phyloP scores from a whole-genome alignment of 164 flowering plant genomes.

The Amborella trichopoda region DNA sequence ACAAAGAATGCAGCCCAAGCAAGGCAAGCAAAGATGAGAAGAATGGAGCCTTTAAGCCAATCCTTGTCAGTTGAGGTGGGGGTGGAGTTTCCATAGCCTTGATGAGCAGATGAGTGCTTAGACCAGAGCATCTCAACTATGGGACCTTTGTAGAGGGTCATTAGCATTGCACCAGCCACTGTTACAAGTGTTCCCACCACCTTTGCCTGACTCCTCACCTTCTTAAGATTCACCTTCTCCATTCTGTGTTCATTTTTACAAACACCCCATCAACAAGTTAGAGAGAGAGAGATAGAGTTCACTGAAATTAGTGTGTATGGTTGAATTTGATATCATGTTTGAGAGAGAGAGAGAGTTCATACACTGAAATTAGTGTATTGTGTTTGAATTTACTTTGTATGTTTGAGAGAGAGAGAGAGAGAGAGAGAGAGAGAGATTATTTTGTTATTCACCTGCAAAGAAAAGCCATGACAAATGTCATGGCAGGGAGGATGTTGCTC shows the following conservation, averaged over 20 bases:
- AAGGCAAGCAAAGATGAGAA: conserved; percentile 6
- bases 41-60: conserved; percentile 17
- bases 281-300: too few relatives aligned
- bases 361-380: background rate
- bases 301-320: too few relatives aligned
- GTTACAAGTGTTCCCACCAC: conserved; percentile 16
- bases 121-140: background rate
- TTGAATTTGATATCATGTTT: too few relatives aligned
- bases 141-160: conserved; percentile 15
- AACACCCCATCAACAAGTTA: too few relatives aligned
- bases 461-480: conserved; percentile 22
- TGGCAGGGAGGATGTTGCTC: conserved; percentile 18
- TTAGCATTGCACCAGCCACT: conserved; percentile 15
- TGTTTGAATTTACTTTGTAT: background rate
- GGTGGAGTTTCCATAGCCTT: background rate
- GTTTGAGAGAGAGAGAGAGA: background rate
- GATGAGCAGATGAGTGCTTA: background rate
- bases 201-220: conserved; percentile 12
- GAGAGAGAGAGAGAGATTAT: background rate
- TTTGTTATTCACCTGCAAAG: conserved; percentile 12
- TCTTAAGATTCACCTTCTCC: conserved; percentile 12
- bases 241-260: too few relatives aligned
- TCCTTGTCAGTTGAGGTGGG: conserved; percentile 1
- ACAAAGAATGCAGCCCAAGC: conserved; percentile 11
- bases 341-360: too few relatives aligned